A percentile compares a stretch with the other conserved stretches of the same genome.
These are phyloP conservation scores for Triticum urartu DNA, from an alignment of 176 grass and related monocot species.

Conservation along the genomic window DNA sequence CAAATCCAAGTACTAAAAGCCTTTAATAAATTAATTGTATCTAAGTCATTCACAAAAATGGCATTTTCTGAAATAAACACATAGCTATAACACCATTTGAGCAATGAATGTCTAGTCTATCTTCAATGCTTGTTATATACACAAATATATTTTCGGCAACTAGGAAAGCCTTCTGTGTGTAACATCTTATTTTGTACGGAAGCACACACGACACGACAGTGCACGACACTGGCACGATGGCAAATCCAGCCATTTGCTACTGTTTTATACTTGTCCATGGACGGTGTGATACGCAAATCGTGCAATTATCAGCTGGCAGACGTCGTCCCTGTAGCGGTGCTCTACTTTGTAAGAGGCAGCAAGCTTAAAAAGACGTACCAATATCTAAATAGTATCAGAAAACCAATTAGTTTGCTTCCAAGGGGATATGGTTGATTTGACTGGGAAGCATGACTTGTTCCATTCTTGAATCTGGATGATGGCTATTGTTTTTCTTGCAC, in stretches of 20 bases:
- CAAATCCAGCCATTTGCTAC: no score
- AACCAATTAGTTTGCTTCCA: background rate
- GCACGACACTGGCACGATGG: no score
- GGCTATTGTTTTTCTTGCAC: background rate
- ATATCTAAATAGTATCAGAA: constrained; percentile 3
- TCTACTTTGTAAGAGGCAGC: background rate
- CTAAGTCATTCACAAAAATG: background rate
- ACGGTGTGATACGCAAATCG: no score
- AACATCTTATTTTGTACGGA: background rate
- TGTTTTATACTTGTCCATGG: no score
- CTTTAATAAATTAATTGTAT: background rate
- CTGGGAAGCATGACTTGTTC: background rate
- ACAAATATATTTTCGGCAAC: background rate
- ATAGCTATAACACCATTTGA: background rate
- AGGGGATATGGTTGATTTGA: background rate
- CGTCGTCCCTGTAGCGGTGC: no score
- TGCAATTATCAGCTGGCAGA: no score
- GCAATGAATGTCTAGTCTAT: background rate
- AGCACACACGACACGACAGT: no score
- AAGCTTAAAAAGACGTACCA: background rate
- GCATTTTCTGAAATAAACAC: background rate
- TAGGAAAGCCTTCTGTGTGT: constrained; percentile 15
- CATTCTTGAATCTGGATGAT: background rate
- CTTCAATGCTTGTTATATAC: background rate
- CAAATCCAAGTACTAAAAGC: background rate